These are phyloP conservation scores for Staphylotrichum tortipilum DNA, from an alignment of 495 filamentous ascomycete species.

Conservation along the genomic window DNA sequence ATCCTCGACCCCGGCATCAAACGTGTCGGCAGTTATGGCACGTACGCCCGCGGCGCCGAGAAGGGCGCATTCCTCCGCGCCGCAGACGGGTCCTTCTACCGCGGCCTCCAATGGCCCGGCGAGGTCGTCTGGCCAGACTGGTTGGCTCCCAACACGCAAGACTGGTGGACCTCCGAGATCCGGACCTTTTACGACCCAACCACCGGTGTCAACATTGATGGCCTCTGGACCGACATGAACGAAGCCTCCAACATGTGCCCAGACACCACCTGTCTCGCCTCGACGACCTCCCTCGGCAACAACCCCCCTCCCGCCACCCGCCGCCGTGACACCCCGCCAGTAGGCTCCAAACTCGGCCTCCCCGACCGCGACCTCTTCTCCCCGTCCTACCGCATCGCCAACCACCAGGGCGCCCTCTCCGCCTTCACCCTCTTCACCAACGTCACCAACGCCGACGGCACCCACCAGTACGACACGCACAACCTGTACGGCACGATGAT, in stretches of 20 bases:
- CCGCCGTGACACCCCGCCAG: not conserved
- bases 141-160: constrained; percentile 58
- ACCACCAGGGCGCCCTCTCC: constrained; percentile 55
- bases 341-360: constrained; percentile 39
- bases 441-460: constrained; percentile 61
- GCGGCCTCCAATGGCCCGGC: constrained; percentile 80
- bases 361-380: constrained; percentile 56
- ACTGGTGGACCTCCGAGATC: constrained; percentile 73
- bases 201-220: constrained; percentile 71
- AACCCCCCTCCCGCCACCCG: not conserved
- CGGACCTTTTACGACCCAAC: constrained; percentile 53
- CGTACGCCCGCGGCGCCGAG: constrained; percentile 54
- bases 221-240: constrained; percentile 84
- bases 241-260: constrained; percentile 24
- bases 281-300: not conserved
- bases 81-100: constrained; percentile 56
- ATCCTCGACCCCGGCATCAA: constrained; percentile 83
- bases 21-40: constrained; percentile 49
- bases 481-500: constrained; percentile 87
- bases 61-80: constrained; percentile 56
- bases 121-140: constrained; percentile 77
- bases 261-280: constrained; percentile 9
- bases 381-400: constrained; percentile 65
- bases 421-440: constrained; percentile 67
- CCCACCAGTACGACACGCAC: constrained; percentile 69